Evolutionary conservation across 495 filamentous ascomycete species (phyloP).

Genomic region (Talaromyces trachyspermus): DNA sequence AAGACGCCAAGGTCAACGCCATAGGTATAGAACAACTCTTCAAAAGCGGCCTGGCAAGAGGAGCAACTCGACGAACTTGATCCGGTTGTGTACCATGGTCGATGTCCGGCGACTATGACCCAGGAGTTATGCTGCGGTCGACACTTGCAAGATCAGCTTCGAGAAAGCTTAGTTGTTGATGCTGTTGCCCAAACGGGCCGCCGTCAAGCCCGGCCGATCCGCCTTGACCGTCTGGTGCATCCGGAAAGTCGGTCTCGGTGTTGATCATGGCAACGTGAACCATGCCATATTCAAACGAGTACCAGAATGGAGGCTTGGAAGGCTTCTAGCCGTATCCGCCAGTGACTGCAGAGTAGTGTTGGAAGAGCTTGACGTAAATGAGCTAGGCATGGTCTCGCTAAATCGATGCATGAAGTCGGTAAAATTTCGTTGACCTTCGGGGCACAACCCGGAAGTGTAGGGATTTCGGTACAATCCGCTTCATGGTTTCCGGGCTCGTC

Average conservation of each 20-base stretch:
- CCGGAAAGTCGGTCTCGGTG: conserved; percentile 48
- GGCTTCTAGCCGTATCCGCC: conserved; percentile 38
- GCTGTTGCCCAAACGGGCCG: conserved; percentile 45
- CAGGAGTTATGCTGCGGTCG: conserved; percentile 46
- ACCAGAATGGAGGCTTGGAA: conserved; percentile 58
- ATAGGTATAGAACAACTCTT: conserved; percentile 50
- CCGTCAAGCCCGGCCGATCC: conserved; percentile 39
- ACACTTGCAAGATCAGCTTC: conserved; percentile 40
- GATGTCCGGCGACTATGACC: conserved; percentile 52
- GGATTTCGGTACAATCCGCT: conserved; percentile 41
- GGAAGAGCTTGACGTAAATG: conserved; percentile 38
- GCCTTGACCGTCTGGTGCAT: conserved; percentile 27
- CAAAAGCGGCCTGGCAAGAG: conserved; percentile 50
- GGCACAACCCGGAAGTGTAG: conserved; percentile 40
- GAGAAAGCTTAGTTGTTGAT: conserved; percentile 35
- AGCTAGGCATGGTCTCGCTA: conserved; percentile 40
- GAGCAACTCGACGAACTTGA: conserved; percentile 31
- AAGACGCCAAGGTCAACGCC: conserved; percentile 55
- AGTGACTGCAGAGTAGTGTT: conserved; percentile 37
- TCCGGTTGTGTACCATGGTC: conserved; percentile 50
- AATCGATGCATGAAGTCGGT: conserved; percentile 53
- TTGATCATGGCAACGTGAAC: conserved; percentile 49
- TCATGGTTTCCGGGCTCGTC: conserved; percentile 50
- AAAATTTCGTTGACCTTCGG: conserved; percentile 52
- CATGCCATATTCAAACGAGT: conserved; percentile 58